phyloP scores from a whole-genome alignment of 148 eudicot species.

The Chenopodium album region DNA sequence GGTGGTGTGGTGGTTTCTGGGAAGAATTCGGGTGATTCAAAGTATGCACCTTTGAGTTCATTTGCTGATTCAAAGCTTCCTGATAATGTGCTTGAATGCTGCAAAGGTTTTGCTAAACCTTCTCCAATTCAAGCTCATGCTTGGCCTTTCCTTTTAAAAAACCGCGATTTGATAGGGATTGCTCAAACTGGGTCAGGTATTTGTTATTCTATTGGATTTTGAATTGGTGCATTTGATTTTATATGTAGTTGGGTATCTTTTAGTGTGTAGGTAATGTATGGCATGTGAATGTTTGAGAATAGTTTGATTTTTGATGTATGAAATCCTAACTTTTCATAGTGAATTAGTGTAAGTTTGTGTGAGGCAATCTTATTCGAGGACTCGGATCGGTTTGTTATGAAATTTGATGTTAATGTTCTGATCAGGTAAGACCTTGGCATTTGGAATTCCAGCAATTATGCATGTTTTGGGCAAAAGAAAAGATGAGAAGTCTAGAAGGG shows the following conservation, averaged over 20 bases:
- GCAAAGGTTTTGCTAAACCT: slow-evolving; percentile 73
- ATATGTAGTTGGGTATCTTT: not conserved
- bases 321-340: too few relatives aligned
- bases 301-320: too few relatives aligned
- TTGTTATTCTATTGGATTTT: not conserved
- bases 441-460: slow-evolving; percentile 93
- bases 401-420: slow-evolving; percentile 10
- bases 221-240: not conserved
- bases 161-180: slow-evolving; percentile 90
- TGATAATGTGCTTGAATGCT: slow-evolving; percentile 64
- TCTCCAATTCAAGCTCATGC: slow-evolving; percentile 96
- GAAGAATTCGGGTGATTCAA: slow-evolving; percentile 47
- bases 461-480: slow-evolving; percentile 67
- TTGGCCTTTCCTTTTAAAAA: slow-evolving; percentile 82
- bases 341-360: too few relatives aligned
- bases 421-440: slow-evolving; percentile 93
- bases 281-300: too few relatives aligned
- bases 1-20: slow-evolving; percentile 78
- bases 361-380: too few relatives aligned
- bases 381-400: not conserved
- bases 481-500: slow-evolving; percentile 41
- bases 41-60: slow-evolving; percentile 50
- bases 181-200: slow-evolving; percentile 98
- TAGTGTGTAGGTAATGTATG: not conserved
- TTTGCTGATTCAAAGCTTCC: slow-evolving; percentile 66